phyloP scores from a whole-genome alignment of 306 rosid species.

The Cicer judaicum region DNA sequence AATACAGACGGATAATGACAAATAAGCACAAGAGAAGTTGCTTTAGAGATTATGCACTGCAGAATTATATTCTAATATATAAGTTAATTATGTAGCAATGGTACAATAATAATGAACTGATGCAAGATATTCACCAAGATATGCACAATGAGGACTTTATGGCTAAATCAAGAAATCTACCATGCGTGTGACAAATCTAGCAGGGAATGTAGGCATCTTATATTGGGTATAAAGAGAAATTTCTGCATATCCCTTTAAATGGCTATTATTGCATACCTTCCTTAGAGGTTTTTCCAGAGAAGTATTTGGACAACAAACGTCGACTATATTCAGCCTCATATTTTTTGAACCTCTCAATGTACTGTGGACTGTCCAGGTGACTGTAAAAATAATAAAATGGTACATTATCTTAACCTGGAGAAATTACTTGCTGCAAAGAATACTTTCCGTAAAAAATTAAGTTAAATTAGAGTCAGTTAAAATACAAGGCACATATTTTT shows the following conservation, averaged over 20 bases:
- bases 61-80: slow-evolving; percentile 26
- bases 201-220: slow-evolving; percentile 32
- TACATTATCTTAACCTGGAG: slow-evolving; percentile 23
- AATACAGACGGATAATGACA: not conserved
- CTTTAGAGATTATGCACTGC: slow-evolving; percentile 29
- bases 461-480: slow-evolving; percentile 1
- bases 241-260: slow-evolving; percentile 16
- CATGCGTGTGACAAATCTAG: slow-evolving; percentile 28
- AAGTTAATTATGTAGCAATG: not conserved
- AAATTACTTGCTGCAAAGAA: slow-evolving; percentile 33
- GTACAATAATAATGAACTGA: not conserved
- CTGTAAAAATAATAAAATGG: slow-evolving; percentile 44
- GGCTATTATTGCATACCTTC: slow-evolving; percentile 53
- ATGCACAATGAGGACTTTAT: slow-evolving; percentile 3
- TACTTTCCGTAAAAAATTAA: slow-evolving; percentile 11
- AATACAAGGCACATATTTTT: slow-evolving; percentile 28
- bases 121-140: slow-evolving; percentile 5
- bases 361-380: slow-evolving; percentile 53
- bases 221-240: slow-evolving; percentile 17
- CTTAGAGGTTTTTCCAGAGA: slow-evolving; percentile 47
- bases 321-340: slow-evolving; percentile 49
- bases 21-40: slow-evolving; percentile 22
- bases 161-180: slow-evolving; percentile 33
- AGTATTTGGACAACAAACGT: slow-evolving; percentile 55
- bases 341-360: slow-evolving; percentile 52